Evolutionary conservation across 2,329 filamentous ascomycete species (phyloP), one percentile per base, ranked within the genome.

Genomic region (Botrytis porri): DNA sequence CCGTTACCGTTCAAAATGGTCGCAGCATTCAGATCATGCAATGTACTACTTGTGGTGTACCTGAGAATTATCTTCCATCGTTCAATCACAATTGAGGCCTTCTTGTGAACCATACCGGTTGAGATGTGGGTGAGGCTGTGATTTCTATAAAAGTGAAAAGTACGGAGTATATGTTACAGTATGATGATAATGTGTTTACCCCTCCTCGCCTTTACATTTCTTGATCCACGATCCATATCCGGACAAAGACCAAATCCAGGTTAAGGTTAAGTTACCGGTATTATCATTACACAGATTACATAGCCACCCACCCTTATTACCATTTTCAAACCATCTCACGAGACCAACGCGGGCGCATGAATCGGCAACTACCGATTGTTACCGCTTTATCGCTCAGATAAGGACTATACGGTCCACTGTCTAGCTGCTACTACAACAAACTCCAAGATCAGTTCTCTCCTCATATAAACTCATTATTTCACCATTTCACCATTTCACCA

Each of bases 11-110:
- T n/a, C n/a, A n/a, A n/a, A n/a, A n/a, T n/a, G n/a, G n/a, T n/a
- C n/a, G n/a, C 37, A 66, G 45, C 32, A 54, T 54, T 54, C 64
- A 54, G 64, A 66, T 66, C 64, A 66, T 67, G 65, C 65, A 67
- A 57, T 32, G 12, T 22, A 14, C 48, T n/a, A n/a, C n/a, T n/a
- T 67, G 48, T 25, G 1, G 64, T 67, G 45, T 54, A 67, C 64
- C 64, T 54, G 45, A 29, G 4, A 20, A 39, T 54, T 39, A 14
- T 66, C 64, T 66, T 66, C 25, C 45, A 66, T 67, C 64, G 64
- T n/a, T 57, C 32, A 54, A 41, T 41, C 35, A 67, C 8, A 41
- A 41, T 57, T 10, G 48, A 67, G 65, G 48, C 65, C 48, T 54
- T 67, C 25, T 20, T 67, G 45, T 41, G 64, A 66, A 54, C 41